Conservation (phyloP, 2,329 filamentous ascomycete species). For the Penicillium corylophilum region DNA sequence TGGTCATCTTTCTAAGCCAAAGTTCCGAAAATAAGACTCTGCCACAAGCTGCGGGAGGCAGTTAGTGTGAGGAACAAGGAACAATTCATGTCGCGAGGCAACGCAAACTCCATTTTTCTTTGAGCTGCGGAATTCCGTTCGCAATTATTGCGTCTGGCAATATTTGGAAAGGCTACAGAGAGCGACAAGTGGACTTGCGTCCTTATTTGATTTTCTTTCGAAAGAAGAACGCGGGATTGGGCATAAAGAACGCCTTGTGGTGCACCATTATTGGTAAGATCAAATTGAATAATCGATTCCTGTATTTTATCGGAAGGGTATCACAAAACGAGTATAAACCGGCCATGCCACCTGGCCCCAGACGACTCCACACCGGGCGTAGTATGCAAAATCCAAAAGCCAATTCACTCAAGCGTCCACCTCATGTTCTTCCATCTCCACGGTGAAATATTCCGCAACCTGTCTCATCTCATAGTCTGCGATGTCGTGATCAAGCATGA, state of each 20-base stretch:
- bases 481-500: slow-evolving; percentile 79
- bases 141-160: background rate
- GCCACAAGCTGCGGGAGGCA: no score
- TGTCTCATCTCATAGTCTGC: slow-evolving; percentile 69
- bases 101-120: no score
- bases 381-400: background rate
- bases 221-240: background rate
- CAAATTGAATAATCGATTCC: background rate
- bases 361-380: background rate
- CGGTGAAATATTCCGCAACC: slow-evolving; percentile 67
- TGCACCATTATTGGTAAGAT: background rate
- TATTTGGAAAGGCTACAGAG: background rate
- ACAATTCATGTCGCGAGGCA: no score
- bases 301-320: background rate
- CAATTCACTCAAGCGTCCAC: slow-evolving; percentile 32
- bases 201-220: background rate
- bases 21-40: no score
- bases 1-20: no score
- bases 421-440: slow-evolving; percentile 69
- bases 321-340: background rate
- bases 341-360: background rate
- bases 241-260: background rate
- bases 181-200: background rate
- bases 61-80: no score
- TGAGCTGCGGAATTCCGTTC: background rate